Evolutionary conservation across 2,329 filamentous ascomycete genomes (phyloP), one percentile per base, ranked within the genome.

Genomic region (Pleoardoris graminearum): DNA sequence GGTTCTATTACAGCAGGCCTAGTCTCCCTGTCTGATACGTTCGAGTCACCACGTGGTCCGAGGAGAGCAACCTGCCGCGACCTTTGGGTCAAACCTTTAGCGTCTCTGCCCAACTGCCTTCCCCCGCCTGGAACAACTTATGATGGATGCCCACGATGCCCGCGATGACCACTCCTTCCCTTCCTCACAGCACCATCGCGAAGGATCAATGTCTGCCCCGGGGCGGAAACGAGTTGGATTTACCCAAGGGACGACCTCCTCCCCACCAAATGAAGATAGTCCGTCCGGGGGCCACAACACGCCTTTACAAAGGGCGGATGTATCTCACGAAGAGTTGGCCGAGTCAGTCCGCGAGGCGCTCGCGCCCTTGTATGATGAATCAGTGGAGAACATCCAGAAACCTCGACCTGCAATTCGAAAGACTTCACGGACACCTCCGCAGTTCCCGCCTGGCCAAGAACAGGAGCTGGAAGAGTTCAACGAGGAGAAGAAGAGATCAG

Each of bases 331-430:
- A 50, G 68, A 70, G 52, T 63, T 73, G 53, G 63, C 69, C 48
- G 61, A 69, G 43, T 69, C 71, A 11, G 62, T 75, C 37, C 69
- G 69, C 43, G 54, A 65, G 44, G 71, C 70, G 21, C 66, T 75
- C 12, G 61, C 62, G 35, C 51, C 57, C 23, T 50, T 57, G 19
- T 55, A 58, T 51, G 54, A 50, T 39, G 48, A 51, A 19, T 48
- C 50, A 6, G 30, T 57, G 43, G 59, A 58, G 29, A 61, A 65
- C 37, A 61, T 72, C 19, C 67, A 70, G 22, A 71, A 66, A 42
- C 72, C 71, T 33, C 68, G 68, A 21, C 72, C 72, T 35, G 71
- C 71, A 6, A 75, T 75, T 19, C 65, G 70, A 21, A 72, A 68
- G 62, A 59, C 54, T 27, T 50, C 60, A 14, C 65, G 66, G 17